Conservation (phyloP, 2,329 filamentous ascomycete species). For the Sordariomycetes sp. region DNA sequence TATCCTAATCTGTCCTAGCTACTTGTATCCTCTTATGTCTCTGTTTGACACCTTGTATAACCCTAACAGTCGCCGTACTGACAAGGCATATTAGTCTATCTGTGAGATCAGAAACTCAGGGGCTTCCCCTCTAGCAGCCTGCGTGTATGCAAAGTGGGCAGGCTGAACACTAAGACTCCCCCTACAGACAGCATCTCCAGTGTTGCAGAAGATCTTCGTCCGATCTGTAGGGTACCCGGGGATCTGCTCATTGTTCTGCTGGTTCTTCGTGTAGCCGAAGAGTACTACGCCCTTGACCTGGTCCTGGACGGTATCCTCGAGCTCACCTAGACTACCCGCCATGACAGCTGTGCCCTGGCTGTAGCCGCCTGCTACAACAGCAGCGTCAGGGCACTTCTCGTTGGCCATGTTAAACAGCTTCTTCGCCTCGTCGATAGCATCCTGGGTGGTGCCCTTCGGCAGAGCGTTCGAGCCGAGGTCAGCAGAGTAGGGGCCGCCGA, state of each 20-base stretch:
- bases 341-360: constrained; percentile 31
- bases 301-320: constrained; percentile 16
- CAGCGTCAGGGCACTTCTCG: constrained; percentile 29
- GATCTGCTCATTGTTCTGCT: constrained; percentile 26
- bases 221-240: constrained; percentile 22
- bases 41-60: too few species aligned
- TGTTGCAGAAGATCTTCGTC: constrained; percentile 25
- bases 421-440: constrained; percentile 27
- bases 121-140: constrained; percentile 10
- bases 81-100: not conserved
- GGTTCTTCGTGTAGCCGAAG: constrained; percentile 31
- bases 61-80: too few species aligned
- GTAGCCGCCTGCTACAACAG: constrained; percentile 29
- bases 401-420: constrained; percentile 26
- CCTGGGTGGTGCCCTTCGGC: constrained; percentile 21
- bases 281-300: constrained; percentile 25
- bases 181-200: constrained; percentile 22
- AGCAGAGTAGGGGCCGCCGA: constrained; percentile 27
- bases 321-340: constrained; percentile 23
- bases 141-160: constrained; percentile 20
- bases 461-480: constrained; percentile 22
- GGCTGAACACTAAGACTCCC: constrained; percentile 23
- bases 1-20: too few species aligned
- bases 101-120: constrained; percentile 11
- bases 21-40: too few species aligned